Percentiles rank a stretch among this genome's conserved stretches.
phyloP scores from a whole-genome alignment of 495 filamentous ascomycete genomes.

The Entonaema liquescens region DNA sequence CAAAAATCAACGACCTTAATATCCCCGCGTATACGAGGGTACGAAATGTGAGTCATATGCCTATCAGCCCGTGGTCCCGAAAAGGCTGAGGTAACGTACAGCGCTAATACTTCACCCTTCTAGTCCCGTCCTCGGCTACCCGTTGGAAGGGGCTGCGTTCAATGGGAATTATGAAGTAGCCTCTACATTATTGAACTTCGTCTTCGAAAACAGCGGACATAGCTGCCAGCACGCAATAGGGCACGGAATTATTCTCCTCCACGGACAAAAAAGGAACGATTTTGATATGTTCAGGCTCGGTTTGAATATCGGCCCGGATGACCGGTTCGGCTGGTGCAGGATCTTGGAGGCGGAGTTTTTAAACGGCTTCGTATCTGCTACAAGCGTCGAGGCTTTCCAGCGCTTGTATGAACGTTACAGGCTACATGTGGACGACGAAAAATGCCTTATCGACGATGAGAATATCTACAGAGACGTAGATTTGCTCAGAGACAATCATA shows the following conservation, averaged over 20 bases:
- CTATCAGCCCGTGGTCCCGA: no score
- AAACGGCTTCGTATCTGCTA: background rate
- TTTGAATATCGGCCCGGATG: background rate
- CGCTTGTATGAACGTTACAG: background rate
- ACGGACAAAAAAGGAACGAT: background rate
- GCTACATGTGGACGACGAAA: background rate
- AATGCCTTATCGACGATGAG: background rate
- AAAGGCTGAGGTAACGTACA: no score
- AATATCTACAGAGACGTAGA: background rate
- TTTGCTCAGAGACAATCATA: no score
- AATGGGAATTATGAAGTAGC: background rate
- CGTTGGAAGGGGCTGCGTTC: background rate
- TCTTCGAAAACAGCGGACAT: background rate
- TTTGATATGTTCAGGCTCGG: background rate
- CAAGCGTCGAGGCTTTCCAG: background rate
- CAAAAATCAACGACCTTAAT: background rate
- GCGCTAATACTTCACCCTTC: background rate
- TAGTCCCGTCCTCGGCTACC: background rate
- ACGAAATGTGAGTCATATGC: no score
- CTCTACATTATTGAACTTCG: background rate
- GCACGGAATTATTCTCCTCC: background rate
- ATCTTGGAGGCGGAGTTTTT: background rate
- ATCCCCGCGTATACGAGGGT: no score
- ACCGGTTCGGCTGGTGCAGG: background rate
- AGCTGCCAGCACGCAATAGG: background rate